Base-by-base conservation (phyloP, 495 filamentous ascomycete genomes). In the Bathelium albidoporum region DNA sequence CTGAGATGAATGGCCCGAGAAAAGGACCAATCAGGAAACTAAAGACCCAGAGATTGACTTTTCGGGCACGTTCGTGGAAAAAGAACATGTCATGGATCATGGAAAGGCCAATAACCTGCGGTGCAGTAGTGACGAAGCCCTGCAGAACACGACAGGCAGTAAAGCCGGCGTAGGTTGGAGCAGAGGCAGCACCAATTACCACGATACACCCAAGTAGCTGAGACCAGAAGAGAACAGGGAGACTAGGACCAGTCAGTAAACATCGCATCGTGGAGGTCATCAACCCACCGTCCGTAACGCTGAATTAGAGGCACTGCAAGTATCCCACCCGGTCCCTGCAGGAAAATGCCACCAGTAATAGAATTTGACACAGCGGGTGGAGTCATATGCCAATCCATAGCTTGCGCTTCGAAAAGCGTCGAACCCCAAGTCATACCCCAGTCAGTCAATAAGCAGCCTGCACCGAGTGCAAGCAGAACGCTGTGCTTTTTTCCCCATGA, bases 51-150 rank as follows among this genome's bases (percentile, higher is more conserved):
- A 83, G 78, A 69, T 86, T 85, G 71, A 87, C 87, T 69, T 85
- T 85, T 11, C 82, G 76, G 24, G 77, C 77, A 61, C 83, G 82
- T 64, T 86, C 83, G 64, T 87, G 83, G 71, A 86, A 80, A 76
- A 83, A 87, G 74, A 85, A 87, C 60, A 85, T 76, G 73, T 87
- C 85, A 66, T 86, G 83, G 67, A 87, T 80, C 68, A 81, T 84
- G 74, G 84, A 83, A 20, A 87, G 73, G 1, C 82, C 83, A 29
- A 81, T 81, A 68, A 73, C 78, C 69, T 82, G 78, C 0, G 74
- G 76, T 2, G 84, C 82, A 2, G 79, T 85, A 3, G 80, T 80
- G 69, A 85, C 83, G 72, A 85, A 84, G 20, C 83, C 85, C 62
- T 85, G 85, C 10, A 85, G 70, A 53, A 86, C 82, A 1, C 82